Conservation (phyloP, 345 rosid genomes). For the Cardamine occulta region DNA sequence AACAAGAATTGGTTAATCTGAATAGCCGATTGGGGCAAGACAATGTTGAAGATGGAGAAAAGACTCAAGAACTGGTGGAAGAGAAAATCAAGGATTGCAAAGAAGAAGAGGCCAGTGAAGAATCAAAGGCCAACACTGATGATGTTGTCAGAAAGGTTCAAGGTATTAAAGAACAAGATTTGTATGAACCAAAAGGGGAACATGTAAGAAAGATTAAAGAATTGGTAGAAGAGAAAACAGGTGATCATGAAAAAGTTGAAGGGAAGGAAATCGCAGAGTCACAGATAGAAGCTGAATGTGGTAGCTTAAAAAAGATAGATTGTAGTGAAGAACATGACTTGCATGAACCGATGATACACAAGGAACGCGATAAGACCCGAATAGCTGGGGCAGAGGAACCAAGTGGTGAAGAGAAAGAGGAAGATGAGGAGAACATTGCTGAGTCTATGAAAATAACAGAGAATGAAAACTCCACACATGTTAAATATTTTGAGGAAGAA, state of each 20-base stretch:
- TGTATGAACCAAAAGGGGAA: conserved; percentile 10
- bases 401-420: conserved; percentile 7
- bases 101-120: not conserved
- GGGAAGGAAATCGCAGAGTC: not conserved
- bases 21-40: not conserved
- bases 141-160: conserved; percentile 26
- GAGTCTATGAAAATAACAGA: conserved; percentile 18
- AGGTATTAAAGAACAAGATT: conserved; percentile 12
- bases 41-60: not conserved
- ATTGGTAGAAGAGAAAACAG: conserved; percentile 12
- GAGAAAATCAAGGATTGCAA: not conserved
- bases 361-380: conserved; percentile 17
- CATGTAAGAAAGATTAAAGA: conserved; percentile 1
- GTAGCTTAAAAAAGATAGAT: not conserved
- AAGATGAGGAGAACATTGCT: conserved; percentile 4
- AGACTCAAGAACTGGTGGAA: conserved; percentile 22
- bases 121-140: conserved; percentile 1
- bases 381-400: not conserved
- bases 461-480: not conserved
- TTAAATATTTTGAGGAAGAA: conserved; percentile 15
- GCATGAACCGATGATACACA: conserved; percentile 21
- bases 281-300: conserved; percentile 9
- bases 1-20: conserved; percentile 10
- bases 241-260: not conserved
- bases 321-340: conserved; percentile 11